These are phyloP conservation scores for Phytophthora uliginosa DNA, from an alignment of 352 stramenopile genomes.

Conservation along the genomic window DNA sequence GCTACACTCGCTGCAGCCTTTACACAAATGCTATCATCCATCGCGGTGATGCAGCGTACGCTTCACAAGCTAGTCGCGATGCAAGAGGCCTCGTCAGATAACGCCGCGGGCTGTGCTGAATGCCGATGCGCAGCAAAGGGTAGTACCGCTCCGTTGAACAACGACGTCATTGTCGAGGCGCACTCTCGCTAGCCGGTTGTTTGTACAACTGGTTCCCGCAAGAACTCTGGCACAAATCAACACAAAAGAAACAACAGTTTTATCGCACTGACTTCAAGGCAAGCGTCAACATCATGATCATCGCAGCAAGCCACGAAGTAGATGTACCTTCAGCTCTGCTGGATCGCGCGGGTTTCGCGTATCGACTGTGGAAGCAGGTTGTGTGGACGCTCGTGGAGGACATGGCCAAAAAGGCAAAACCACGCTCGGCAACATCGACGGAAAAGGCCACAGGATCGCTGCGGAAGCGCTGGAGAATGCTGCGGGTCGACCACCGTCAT, in stretches of 20 bases:
- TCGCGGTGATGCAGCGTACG: too few species aligned
- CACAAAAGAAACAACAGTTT: constrained; percentile 21
- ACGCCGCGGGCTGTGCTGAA: too few species aligned
- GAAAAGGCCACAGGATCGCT: constrained; percentile 8
- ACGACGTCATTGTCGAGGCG: too few species aligned
- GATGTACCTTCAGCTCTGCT: background rate
- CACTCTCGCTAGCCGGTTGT: too few species aligned
- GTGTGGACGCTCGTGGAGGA: constrained; percentile 20
- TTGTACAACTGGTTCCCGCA: too few species aligned
- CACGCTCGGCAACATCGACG: constrained; percentile 2
- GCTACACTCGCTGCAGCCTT: too few species aligned
- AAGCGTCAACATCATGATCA: constrained; percentile 19
- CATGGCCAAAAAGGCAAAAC: constrained; percentile 17
- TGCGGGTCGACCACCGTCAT: background rate
- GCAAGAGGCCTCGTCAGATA: too few species aligned
- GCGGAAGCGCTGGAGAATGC: constrained; percentile 17
- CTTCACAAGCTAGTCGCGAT: too few species aligned
- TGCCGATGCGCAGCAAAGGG: too few species aligned
- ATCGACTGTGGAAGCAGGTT: constrained; percentile 24
- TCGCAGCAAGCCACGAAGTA: background rate
- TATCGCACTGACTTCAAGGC: constrained; percentile 19
- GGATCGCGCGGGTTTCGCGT: background rate
- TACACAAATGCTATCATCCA: too few species aligned
- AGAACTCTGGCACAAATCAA: constrained; percentile 20
- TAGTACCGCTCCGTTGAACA: too few species aligned